Evolutionary conservation across 2,329 filamentous ascomycete species (phyloP).

Genomic region (Biscogniauxia marginata): DNA sequence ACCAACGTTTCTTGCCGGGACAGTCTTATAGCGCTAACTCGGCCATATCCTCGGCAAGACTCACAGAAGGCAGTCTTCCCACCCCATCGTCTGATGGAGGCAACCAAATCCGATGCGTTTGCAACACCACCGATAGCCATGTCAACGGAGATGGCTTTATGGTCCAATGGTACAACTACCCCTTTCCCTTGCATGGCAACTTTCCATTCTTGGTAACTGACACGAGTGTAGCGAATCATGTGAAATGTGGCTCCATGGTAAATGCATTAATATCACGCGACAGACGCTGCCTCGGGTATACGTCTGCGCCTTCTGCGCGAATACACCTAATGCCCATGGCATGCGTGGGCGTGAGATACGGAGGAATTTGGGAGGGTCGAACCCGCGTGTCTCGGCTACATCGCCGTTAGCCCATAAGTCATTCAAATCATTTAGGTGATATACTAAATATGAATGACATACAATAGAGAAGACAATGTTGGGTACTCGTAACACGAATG

Average conservation of each 20-base stretch:
- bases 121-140: conserved; percentile 38
- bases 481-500: no score
- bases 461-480: no score
- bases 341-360: conserved; percentile 47
- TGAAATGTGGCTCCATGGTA: conserved; percentile 64
- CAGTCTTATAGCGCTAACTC: conserved; percentile 22
- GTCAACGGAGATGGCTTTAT: conserved; percentile 52
- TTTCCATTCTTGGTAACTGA: conserved; percentile 8
- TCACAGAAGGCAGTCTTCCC: conserved; percentile 47
- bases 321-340: conserved; percentile 55
- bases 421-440: conserved; percentile 44
- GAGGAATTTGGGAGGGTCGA: conserved; percentile 27
- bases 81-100: conserved; percentile 45
- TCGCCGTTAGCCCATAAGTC: conserved; percentile 48
- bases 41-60: conserved; percentile 51
- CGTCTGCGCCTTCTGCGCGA: conserved; percentile 62
- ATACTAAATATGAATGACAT: no score
- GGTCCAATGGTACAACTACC: conserved; percentile 58
- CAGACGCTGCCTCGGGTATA: conserved; percentile 60
- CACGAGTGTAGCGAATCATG: conserved; percentile 54
- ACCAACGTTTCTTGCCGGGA: conserved; percentile 36
- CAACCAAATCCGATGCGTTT: conserved; percentile 56
- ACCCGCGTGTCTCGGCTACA: conserved; percentile 28
- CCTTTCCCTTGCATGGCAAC: conserved; percentile 1
- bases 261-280: conserved; percentile 59